A percentile compares a stretch with the other conserved stretches of the same genome.
Conservation (phyloP, 305 asterid genomes). For the Fraxinus platypoda region DNA sequence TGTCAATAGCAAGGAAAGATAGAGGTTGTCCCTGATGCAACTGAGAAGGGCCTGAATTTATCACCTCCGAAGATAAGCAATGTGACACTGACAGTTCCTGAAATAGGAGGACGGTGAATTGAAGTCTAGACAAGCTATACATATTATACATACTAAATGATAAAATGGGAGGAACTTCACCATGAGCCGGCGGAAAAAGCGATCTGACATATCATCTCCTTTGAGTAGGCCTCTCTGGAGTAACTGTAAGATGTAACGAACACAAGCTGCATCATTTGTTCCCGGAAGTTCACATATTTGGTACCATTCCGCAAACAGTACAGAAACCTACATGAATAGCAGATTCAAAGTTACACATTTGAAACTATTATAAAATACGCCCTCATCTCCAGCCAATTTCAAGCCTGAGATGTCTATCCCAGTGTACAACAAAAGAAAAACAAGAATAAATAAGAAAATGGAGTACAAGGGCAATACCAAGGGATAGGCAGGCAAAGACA, state of each 20-base stretch:
- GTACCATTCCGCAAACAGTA: conserved; percentile 85
- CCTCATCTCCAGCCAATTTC: neutral
- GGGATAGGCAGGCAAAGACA: neutral
- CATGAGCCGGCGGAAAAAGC: conserved; percentile 80
- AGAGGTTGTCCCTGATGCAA: conserved; percentile 68
- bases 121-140: neutral
- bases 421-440: neutral
- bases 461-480: neutral
- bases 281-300: conserved; percentile 89
- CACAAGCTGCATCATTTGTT: conserved; percentile 71
- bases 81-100: conserved; percentile 94
- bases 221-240: conserved; percentile 83
- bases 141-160: neutral
- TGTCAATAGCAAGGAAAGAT: conserved; percentile 96
- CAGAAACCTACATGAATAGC: conserved; percentile 52
- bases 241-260: conserved; percentile 59
- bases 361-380: neutral
- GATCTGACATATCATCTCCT: conserved; percentile 92
- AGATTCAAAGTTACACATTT: conserved; percentile 8
- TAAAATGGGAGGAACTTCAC: conserved; percentile 36
- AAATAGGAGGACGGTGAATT: conserved; percentile 10
- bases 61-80: conserved; percentile 80
- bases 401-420: neutral
- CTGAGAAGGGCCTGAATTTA: conserved; percentile 62
- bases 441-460: neutral